Evolutionary conservation across 139 green algal genomes (phyloP).

Genomic region (Gonium pectorale): DNA sequence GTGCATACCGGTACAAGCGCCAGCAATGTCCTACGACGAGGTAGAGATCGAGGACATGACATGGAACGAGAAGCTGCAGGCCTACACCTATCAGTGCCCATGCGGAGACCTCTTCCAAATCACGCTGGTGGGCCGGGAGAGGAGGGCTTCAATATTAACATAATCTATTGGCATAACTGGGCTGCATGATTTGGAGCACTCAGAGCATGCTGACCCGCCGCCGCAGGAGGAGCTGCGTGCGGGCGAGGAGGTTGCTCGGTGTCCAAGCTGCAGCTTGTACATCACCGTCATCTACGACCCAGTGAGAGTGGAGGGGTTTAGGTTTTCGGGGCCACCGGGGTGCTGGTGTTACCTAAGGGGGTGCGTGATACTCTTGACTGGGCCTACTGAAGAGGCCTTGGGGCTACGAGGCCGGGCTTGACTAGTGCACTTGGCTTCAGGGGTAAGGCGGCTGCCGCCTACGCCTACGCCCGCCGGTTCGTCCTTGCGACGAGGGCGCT

Average conservation of each 20-base stretch:
- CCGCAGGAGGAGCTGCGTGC: constrained; percentile 82
- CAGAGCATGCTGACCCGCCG: too few relatives aligned
- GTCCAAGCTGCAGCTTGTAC: constrained; percentile 94
- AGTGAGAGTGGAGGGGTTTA: constrained; percentile 39
- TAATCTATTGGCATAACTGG: too few relatives aligned
- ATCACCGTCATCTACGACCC: constrained; percentile 96
- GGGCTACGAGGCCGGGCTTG: neutral
- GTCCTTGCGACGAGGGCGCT: neutral
- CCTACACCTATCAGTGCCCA: constrained; percentile 94
- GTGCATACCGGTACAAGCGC: too few relatives aligned
- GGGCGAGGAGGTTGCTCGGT: constrained; percentile 96
- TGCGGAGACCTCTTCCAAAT: constrained; percentile 99
- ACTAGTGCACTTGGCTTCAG: neutral
- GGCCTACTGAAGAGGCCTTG: neutral
- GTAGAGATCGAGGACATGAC: constrained; percentile 99
- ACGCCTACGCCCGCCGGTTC: neutral
- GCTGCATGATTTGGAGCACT: too few relatives aligned
- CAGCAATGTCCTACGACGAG: constrained; percentile 92
- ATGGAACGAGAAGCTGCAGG: constrained; percentile 90
- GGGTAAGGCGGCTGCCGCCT: neutral
- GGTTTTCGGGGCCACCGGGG: neutral
- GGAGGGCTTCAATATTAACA: too few relatives aligned
- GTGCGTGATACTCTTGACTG: neutral
- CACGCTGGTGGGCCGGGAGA: constrained; percentile 70
- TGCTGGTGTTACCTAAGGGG: neutral